Conservation (phyloP, 768 basidiomycete species). For the Boletus sp. region DNA sequence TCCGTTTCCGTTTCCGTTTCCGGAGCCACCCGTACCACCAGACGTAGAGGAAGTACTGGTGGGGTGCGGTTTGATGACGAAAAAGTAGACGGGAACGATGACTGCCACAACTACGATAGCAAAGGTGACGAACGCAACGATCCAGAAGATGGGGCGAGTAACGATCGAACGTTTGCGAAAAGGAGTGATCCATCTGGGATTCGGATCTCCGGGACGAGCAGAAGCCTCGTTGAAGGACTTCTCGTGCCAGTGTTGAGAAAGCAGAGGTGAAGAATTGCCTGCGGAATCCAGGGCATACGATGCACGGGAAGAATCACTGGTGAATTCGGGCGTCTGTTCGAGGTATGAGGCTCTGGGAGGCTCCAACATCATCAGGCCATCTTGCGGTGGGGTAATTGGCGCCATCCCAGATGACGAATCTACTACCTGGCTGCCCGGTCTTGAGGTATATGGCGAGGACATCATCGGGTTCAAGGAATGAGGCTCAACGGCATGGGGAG, state of each 20-base stretch:
- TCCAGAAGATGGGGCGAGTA: slow-evolving; percentile 27
- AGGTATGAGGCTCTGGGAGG: slow-evolving; percentile 30
- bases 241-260: slow-evolving; percentile 14
- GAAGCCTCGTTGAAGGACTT: slow-evolving; percentile 14
- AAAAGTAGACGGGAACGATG: slow-evolving; percentile 41
- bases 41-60: background rate
- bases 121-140: slow-evolving; percentile 30
- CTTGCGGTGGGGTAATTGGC: slow-evolving; percentile 11
- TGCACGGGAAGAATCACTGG: slow-evolving; percentile 19
- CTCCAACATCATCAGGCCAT: background rate
- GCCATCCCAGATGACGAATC: slow-evolving; percentile 10
- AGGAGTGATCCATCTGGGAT: background rate
- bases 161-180: slow-evolving; percentile 19
- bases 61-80: slow-evolving; percentile 27
- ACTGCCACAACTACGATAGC: slow-evolving; percentile 36
- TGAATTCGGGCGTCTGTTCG: slow-evolving; percentile 19
- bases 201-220: background rate
- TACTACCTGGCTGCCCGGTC: slow-evolving; percentile 18
- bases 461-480: background rate
- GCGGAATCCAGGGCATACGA: slow-evolving; percentile 20
- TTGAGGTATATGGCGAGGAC: slow-evolving; percentile 12
- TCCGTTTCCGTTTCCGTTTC: slow-evolving; percentile 12
- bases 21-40: background rate
- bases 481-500: background rate
- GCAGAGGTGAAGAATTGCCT: slow-evolving; percentile 25